A percentile compares a stretch with the other conserved stretches of the same genome.
phyloP scores from a whole-genome alignment of 768 basidiomycete genomes.

The Peribolospora baueri region DNA sequence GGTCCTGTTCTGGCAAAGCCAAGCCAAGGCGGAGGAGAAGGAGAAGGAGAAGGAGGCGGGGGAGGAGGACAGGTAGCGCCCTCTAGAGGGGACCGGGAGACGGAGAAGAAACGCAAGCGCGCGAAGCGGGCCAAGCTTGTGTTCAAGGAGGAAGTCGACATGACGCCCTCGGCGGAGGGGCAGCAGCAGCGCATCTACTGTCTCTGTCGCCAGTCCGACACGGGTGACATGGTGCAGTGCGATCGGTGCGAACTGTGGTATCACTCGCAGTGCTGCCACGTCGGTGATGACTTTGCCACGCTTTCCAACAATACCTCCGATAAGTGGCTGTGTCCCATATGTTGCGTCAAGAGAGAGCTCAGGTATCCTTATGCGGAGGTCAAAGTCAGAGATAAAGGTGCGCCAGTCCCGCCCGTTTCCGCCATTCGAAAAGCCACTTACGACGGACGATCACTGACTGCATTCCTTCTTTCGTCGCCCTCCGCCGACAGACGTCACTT shows the following conservation, averaged over 20 bases:
- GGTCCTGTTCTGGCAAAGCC: not conserved
- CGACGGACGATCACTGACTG: too few relatives aligned
- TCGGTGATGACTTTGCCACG: not conserved
- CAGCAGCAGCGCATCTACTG: not conserved
- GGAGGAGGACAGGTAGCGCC: not conserved
- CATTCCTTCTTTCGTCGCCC: too few relatives aligned
- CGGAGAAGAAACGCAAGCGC: not conserved
- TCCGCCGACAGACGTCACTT: too few relatives aligned
- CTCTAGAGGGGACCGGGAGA: too few relatives aligned
- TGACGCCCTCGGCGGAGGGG: not conserved
- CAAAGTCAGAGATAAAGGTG: too few relatives aligned
- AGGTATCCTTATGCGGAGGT: too few relatives aligned
- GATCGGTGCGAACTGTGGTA: slow-evolving; percentile 18
- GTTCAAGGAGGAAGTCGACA: not conserved
- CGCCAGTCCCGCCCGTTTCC: too few relatives aligned
- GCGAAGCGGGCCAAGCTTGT: not conserved
- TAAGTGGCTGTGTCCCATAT: too few relatives aligned
- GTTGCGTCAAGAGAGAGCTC: too few relatives aligned
- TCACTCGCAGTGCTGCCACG: slow-evolving; percentile 13
- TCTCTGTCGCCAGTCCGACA: not conserved
- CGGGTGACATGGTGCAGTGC: not conserved
- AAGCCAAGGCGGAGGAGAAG: too few relatives aligned
- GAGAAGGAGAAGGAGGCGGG: not conserved
- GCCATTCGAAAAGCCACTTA: too few relatives aligned
- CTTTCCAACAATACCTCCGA: too few relatives aligned